Percentiles rank a stretch among this genome's conserved stretches.
These are phyloP conservation scores for Aspergillus sp. DNA, from an alignment of 2,329 filamentous ascomycete species.

Conservation along the genomic window DNA sequence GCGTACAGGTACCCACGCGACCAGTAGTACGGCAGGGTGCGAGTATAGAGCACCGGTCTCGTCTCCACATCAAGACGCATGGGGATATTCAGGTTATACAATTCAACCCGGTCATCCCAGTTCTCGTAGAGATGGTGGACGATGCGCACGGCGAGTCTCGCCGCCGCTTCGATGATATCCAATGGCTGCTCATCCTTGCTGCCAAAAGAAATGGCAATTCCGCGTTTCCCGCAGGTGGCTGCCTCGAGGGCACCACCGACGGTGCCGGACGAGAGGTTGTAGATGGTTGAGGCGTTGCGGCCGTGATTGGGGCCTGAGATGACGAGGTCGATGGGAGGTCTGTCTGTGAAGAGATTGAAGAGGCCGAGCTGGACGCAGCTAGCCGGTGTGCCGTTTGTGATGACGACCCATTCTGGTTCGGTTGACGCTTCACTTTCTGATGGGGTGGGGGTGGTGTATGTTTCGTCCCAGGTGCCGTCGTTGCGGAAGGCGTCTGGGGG, in stretches of 20 bases:
- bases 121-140: conserved; percentile 71
- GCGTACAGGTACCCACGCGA: conserved; percentile 73
- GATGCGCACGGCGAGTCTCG: conserved; percentile 67
- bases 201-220: conserved; percentile 82
- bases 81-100: conserved; percentile 86
- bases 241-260: conserved; percentile 75
- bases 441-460: conserved; percentile 1
- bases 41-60: conserved; percentile 71
- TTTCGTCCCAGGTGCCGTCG: conserved; percentile 54
- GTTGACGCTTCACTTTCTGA: conserved; percentile 48
- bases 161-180: conserved; percentile 71
- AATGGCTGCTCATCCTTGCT: conserved; percentile 77
- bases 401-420: conserved; percentile 59
- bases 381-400: conserved; percentile 74
- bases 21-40: conserved; percentile 87
- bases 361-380: conserved; percentile 75
- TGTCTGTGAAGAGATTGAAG: conserved; percentile 70
- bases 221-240: conserved; percentile 64
- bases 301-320: conserved; percentile 78
- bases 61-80: conserved; percentile 69
- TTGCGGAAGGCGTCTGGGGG: conserved; percentile 56
- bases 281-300: conserved; percentile 74
- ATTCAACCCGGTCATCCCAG: conserved; percentile 70
- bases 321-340: conserved; percentile 69
- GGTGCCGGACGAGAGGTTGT: conserved; percentile 72